These are phyloP conservation scores for Leccinum pachyderme DNA, from an alignment of 1,284 basidiomycete species.

Conservation along the genomic window DNA sequence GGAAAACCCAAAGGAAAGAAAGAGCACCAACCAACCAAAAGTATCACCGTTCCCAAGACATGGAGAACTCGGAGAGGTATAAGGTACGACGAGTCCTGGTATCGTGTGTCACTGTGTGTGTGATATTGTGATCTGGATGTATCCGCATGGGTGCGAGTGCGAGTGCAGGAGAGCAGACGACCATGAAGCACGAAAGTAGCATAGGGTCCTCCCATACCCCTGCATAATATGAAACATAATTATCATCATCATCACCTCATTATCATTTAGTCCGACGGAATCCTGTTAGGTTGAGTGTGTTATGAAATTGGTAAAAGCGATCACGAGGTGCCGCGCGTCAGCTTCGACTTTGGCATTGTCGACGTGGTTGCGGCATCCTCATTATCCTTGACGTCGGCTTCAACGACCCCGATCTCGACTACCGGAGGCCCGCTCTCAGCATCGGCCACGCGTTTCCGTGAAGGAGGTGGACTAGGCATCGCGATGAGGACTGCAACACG, in stretches of 20 bases:
- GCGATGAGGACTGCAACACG: slow-evolving; percentile 53
- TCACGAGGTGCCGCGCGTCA: slow-evolving; percentile 12
- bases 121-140: not conserved
- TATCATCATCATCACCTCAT: not conserved
- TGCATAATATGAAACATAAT: not conserved
- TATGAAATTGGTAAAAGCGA: not conserved
- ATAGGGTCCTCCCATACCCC: not conserved
- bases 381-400: slow-evolving; percentile 24
- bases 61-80: not conserved
- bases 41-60: not conserved
- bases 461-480: slow-evolving; percentile 41
- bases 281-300: not conserved
- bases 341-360: not conserved
- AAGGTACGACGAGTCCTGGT: not conserved
- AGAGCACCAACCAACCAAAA: not conserved
- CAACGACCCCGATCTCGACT: slow-evolving; percentile 48
- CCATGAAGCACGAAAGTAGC: not conserved
- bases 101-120: not conserved
- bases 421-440: slow-evolving; percentile 45
- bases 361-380: not conserved
- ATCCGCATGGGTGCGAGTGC: not conserved
- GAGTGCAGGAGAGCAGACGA: not conserved
- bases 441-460: slow-evolving; percentile 17
- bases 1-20: not conserved
- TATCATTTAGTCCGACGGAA: not conserved